phyloP scores from a whole-genome alignment of 2,329 filamentous ascomycete species.

The Xylariaceae sp. region DNA sequence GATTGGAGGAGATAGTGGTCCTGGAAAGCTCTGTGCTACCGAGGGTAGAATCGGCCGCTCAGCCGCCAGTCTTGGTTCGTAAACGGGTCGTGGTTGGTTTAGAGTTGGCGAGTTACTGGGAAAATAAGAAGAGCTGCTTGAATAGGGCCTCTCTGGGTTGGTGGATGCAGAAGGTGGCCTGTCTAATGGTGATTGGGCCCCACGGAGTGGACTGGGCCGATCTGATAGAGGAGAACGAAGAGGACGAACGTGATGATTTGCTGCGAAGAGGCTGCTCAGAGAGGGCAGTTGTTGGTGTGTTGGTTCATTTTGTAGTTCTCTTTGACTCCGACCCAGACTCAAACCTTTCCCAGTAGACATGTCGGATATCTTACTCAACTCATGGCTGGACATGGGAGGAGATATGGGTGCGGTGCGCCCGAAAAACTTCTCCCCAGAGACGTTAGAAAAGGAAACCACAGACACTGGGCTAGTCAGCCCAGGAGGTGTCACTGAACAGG shows the following conservation, averaged over 20 bases:
- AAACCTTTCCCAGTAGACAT: conserved; percentile 51
- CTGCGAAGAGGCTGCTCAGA: conserved; percentile 63
- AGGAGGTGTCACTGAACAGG: conserved; percentile 58
- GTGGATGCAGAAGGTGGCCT: conserved; percentile 50
- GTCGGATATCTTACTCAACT: conserved; percentile 52
- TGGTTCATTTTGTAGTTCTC: conserved; percentile 42
- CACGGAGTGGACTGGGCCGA: conserved; percentile 50
- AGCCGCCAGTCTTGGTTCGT: conserved; percentile 53
- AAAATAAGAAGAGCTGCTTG: conserved; percentile 55
- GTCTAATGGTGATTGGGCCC: conserved; percentile 55
- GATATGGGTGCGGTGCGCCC: conserved; percentile 53
- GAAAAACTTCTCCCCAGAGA: conserved; percentile 55
- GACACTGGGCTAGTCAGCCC: conserved; percentile 60
- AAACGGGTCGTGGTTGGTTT: conserved; percentile 54
- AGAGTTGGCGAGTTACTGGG: conserved; percentile 47
- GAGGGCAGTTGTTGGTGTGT: conserved; percentile 60
- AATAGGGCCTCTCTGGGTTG: conserved; percentile 47
- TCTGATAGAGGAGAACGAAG: conserved; percentile 56
- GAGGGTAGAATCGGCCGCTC: conserved; percentile 48
- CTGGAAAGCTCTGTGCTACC: conserved; percentile 48
- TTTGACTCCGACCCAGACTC: conserved; percentile 47
- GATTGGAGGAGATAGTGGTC: conserved; percentile 53
- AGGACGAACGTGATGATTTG: conserved; percentile 51
- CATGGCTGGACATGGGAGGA: conserved; percentile 66
- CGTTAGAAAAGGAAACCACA: conserved; percentile 55